Evolutionary conservation across 306 rosid species (phyloP), one percentile per base, ranked within the genome.

Genomic region (Vigna reflexopilosa): DNA sequence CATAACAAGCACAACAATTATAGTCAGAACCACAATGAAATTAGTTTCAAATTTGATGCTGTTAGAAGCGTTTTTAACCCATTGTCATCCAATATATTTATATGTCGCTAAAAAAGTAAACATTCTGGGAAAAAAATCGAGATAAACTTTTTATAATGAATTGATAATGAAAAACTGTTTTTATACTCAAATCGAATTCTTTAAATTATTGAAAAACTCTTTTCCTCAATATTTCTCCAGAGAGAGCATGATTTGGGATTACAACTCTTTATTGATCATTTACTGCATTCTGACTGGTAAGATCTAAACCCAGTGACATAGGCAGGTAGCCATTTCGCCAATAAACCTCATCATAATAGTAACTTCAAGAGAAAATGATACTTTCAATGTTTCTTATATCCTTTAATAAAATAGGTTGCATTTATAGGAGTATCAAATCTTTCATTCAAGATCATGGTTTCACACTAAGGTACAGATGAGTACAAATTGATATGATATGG

Each of bases 391-490:
- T 32, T 45, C 52, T 77, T 9, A 42, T n/a, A 52, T 64, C 49
- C 20, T 71, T 72, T 32, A 56, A 72, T 22, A 77, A 30, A 59
- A 47, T 30, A 62, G 13, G 49, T 55, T 63, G 26, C 62, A 55
- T 64, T 32, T 22, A 64, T 48, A 47, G 44, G 26, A 73, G 34
- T 14, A 50, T 38, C 69, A 59, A 67, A 54, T 34, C 24, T 44
- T 66, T 38, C 79, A 49, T 73, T 83, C 44, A 78, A 56, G 16
- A 32, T 32, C 58, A 49, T 1, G 51, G 84, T 65, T 85, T 54
- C 79, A 12, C 34, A 69, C 50, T 47, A 47, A 65, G 82, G 67
- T 58, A 77, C 54, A 47, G 26, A 72, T 47, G 47, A 55, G 20
- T 42, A 67, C 76, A 74, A 13, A 45, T 34, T 58, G 49, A 56